Evolutionary conservation across 768 basidiomycete genomes (phyloP), one percentile per base, ranked within the genome.

Genomic region (Mycena vitilis): DNA sequence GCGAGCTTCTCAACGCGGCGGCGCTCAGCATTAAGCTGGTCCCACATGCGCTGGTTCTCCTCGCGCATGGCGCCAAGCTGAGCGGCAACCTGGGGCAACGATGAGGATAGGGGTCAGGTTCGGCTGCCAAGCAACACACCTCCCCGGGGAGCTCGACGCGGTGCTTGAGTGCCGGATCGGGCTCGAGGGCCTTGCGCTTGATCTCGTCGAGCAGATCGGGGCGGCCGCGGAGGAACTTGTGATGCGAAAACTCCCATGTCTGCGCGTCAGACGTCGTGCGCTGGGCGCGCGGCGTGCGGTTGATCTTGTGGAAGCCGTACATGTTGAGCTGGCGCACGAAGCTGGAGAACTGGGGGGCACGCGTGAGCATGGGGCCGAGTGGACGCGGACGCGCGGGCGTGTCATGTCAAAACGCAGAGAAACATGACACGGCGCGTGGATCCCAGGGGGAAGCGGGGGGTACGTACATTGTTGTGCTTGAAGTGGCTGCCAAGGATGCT

Each of bases 241-340:
- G 89, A 77, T 96, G 94, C 5, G 91, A 92, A 78, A 96, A 95
- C 76, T 95, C 94, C 93, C 93, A 95, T 5, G 89, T 91, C 79
- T 95, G 93, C 42, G 91, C 89, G 74, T 93, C 90, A 15, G 90
- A 86, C 15, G 93, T 91, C 0, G 92, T 92, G 70, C 93, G 88
- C 75, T 94, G 91, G 7, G 93, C 91, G 55, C 94, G 91, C 30
- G 93, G 93, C 5, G 93, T 93, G 88, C 94, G 86, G 78, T 95
- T 95, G 80, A 94, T 94, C 81, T 96, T 96, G 82, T 95, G 94
- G 79, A 96, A 97, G 34, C 95, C 95, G 75, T 96, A 97, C 94
- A 96, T 96, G 85, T 97, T 96, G 71, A 96, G 86, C 77, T 97
- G 95, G 71, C 96, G 90, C 61, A 96, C 95, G 77, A 98, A 97